Evolutionary conservation across 306 rosid genomes (phyloP).

Genomic region (Oemleria cerasiformis): DNA sequence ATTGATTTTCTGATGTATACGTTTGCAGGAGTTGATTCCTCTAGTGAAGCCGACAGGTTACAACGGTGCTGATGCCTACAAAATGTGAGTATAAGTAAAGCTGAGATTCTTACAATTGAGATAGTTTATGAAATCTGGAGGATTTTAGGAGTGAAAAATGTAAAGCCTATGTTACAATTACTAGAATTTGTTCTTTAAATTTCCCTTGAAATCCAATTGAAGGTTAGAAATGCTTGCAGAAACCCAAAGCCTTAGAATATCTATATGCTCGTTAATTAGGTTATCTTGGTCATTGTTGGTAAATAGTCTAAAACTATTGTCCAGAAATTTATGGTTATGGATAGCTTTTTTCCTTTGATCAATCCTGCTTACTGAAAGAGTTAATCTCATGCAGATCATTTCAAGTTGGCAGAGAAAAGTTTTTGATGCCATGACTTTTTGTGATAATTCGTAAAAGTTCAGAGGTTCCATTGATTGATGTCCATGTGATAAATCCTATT

Average conservation of each 20-base stretch:
- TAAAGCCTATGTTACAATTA: too few species aligned
- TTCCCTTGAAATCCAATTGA: neutral
- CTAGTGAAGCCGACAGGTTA: conserved; percentile 75
- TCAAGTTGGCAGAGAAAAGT: conserved; percentile 87
- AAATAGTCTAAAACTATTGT: too few species aligned
- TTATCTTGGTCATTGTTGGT: neutral
- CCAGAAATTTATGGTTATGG: neutral
- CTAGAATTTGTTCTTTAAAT: too few species aligned
- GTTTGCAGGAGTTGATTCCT: conserved; percentile 70
- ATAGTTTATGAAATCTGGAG: too few species aligned
- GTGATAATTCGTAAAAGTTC: conserved; percentile 86
- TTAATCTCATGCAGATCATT: conserved; percentile 60
- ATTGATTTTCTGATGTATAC: neutral
- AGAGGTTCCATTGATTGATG: conserved; percentile 87
- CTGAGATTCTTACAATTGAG: too few species aligned
- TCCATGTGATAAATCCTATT: conserved; percentile 57
- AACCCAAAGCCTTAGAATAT: neutral
- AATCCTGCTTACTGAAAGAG: conserved; percentile 14
- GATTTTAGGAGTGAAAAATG: too few species aligned
- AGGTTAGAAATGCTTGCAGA: neutral
- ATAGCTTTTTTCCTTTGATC: neutral
- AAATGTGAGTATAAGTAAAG: too few species aligned
- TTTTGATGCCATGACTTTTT: conserved; percentile 87
- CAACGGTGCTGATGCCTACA: conserved; percentile 93
- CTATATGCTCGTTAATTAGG: neutral